These are phyloP conservation scores for Aspergillus vadensis DNA, from an alignment of 2,329 filamentous ascomycete genomes.

Conservation along the genomic window DNA sequence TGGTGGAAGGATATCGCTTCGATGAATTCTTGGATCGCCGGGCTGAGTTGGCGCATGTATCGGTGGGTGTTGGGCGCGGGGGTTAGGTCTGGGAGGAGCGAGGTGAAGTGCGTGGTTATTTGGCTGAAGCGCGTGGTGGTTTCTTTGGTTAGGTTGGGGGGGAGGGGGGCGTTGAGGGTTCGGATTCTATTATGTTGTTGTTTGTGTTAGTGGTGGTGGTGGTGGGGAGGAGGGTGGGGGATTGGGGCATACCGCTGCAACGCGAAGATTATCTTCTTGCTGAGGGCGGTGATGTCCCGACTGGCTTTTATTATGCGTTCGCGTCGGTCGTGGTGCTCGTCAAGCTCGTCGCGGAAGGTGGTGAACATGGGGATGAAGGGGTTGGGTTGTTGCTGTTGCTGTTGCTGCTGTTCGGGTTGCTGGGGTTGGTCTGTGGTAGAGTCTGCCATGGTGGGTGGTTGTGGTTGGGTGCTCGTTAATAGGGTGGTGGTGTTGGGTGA, in stretches of 20 bases:
- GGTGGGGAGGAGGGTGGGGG: conserved; percentile 33
- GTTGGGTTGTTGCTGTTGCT: conserved; percentile 2
- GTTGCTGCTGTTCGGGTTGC: not conserved
- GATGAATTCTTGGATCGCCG: conserved; percentile 88
- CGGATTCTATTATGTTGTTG: conserved; percentile 36
- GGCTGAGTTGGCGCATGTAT: conserved; percentile 75
- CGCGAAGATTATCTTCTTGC: conserved; percentile 84
- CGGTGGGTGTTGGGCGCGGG: conserved; percentile 79
- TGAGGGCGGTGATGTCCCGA: conserved; percentile 86
- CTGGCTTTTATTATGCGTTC: conserved; percentile 89
- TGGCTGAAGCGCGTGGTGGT: conserved; percentile 68
- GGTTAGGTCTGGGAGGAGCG: conserved; percentile 71
- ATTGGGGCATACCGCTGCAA: not conserved
- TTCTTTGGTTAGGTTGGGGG: conserved; percentile 68
- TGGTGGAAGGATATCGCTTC: conserved; percentile 87
- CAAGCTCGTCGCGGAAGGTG: conserved; percentile 80
- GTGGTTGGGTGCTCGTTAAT: not conserved
- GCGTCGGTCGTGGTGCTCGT: conserved; percentile 90
- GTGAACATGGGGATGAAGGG: conserved; percentile 73
- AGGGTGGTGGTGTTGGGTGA: conserved; percentile 17
- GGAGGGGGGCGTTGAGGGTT: conserved; percentile 53
- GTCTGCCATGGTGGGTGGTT: not conserved
- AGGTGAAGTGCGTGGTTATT: conserved; percentile 68
- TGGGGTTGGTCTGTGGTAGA: not conserved
- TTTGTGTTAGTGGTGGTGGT: conserved; percentile 20